Conservation (phyloP, 169 alveolate species). For the Plasmodium cynomolgi region DNA sequence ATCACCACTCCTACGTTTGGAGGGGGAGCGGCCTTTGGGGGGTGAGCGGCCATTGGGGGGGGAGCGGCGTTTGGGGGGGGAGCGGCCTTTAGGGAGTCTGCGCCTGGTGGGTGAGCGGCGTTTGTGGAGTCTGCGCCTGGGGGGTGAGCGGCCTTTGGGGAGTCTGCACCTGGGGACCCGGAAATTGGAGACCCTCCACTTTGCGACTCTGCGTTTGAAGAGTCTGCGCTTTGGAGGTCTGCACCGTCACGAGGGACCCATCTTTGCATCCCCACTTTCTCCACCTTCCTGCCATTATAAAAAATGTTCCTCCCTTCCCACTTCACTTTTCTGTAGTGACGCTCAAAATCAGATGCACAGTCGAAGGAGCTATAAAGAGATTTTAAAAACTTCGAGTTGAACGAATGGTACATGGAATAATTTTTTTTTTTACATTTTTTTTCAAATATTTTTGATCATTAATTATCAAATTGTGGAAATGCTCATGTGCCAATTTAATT, state of each 20-base stretch:
- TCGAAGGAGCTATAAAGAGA: slow-evolving; percentile 48
- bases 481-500: slow-evolving; percentile 24
- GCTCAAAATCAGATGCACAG: slow-evolving; percentile 20
- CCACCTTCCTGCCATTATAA: slow-evolving; percentile 22
- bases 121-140: no score
- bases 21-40: no score
- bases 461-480: slow-evolving; percentile 47
- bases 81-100: no score
- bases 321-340: neutral
- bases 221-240: neutral
- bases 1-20: neutral
- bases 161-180: neutral
- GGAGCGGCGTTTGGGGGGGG: no score
- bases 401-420: slow-evolving; percentile 14
- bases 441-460: slow-evolving; percentile 47
- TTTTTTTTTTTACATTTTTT: slow-evolving; percentile 31
- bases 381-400: slow-evolving; percentile 30
- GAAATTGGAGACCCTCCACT: no score
- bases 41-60: no score
- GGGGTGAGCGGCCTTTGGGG: no score
- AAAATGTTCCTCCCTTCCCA: slow-evolving; percentile 6
- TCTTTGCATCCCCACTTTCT: neutral
- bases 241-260: neutral
- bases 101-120: no score
- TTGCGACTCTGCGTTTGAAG: neutral